These are phyloP conservation scores for Leccinum imitatum DNA, from an alignment of 768 basidiomycete genomes.

Conservation along the genomic window DNA sequence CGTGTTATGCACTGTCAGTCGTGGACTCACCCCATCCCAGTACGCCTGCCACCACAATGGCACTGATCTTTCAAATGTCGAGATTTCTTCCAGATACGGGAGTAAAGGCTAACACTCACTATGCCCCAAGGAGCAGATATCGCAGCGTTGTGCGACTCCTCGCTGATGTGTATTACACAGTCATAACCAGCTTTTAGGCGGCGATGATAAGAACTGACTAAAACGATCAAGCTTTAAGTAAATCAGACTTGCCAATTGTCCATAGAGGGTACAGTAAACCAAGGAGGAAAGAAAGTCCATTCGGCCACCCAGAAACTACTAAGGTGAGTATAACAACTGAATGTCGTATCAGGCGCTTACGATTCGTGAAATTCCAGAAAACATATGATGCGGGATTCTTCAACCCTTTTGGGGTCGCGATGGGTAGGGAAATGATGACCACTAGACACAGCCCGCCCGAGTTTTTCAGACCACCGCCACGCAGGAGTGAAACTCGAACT, in stretches of 20 bases:
- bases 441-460: slow-evolving; percentile 13
- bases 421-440: slow-evolving; percentile 57
- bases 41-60: slow-evolving; percentile 44
- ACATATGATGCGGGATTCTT: slow-evolving; percentile 60
- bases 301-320: slow-evolving; percentile 41
- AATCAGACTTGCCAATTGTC: slow-evolving; percentile 35
- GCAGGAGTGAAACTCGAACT: slow-evolving; percentile 3
- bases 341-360: slow-evolving; percentile 31
- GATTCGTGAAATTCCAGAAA: slow-evolving; percentile 57
- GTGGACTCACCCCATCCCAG: slow-evolving; percentile 42
- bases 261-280: slow-evolving; percentile 48
- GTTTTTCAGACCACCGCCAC: not conserved
- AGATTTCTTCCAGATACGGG: not conserved
- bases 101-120: slow-evolving; percentile 26
- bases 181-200: slow-evolving; percentile 35
- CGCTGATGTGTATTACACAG: slow-evolving; percentile 48
- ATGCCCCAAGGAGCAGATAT: slow-evolving; percentile 57
- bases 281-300: slow-evolving; percentile 46
- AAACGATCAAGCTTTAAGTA: slow-evolving; percentile 37
- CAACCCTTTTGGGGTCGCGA: slow-evolving; percentile 56
- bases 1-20: not conserved
- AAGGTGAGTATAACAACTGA: not conserved
- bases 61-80: slow-evolving; percentile 18
- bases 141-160: slow-evolving; percentile 54
- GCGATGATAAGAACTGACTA: slow-evolving; percentile 5